Conservation (phyloP, 139 green algal genomes). For the Edaphochlamys debaryana region DNA sequence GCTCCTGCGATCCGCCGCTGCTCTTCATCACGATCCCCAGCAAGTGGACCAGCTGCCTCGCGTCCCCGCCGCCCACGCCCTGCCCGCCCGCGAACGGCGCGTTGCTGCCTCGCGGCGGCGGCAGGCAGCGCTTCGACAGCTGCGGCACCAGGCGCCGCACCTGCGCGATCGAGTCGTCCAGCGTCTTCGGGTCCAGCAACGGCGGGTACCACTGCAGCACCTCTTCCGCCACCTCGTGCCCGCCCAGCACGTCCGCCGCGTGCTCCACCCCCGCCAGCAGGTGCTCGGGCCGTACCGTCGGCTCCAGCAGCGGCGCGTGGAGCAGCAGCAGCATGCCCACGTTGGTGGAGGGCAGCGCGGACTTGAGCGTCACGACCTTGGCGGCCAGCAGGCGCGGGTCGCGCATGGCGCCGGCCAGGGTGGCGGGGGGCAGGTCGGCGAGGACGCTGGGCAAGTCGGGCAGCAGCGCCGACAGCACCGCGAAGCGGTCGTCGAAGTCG, state of each 20-base stretch:
- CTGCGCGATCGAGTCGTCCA: conserved; percentile 13
- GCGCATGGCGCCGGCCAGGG: neutral
- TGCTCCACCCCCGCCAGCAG: conserved; percentile 17
- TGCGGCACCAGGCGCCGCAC: conserved; percentile 30
- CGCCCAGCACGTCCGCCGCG: conserved; percentile 19
- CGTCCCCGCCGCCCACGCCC: neutral
- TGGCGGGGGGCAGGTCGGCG: neutral
- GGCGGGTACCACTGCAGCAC: conserved; percentile 42
- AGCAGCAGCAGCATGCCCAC: conserved; percentile 24
- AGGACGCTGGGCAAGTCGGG: conserved; percentile 16
- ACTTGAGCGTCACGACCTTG: conserved; percentile 24
- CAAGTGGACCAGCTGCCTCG: conserved; percentile 25
- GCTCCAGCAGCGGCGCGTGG: conserved; percentile 19
- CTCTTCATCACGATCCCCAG: conserved; percentile 33
- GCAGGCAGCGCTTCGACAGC: conserved; percentile 6
- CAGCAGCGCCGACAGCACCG: conserved; percentile 12
- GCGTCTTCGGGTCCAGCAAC: neutral
- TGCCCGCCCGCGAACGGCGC: neutral
- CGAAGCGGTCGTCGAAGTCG: neutral
- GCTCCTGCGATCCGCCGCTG: too few species aligned
- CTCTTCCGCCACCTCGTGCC: neutral
- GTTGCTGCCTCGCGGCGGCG: neutral
- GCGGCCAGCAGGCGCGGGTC: neutral
- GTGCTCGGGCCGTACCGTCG: neutral
- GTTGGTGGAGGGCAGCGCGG: conserved; percentile 6